These are phyloP conservation scores for Cotoneaster glaucophyllus DNA, from an alignment of 306 rosid species.

Conservation along the genomic window DNA sequence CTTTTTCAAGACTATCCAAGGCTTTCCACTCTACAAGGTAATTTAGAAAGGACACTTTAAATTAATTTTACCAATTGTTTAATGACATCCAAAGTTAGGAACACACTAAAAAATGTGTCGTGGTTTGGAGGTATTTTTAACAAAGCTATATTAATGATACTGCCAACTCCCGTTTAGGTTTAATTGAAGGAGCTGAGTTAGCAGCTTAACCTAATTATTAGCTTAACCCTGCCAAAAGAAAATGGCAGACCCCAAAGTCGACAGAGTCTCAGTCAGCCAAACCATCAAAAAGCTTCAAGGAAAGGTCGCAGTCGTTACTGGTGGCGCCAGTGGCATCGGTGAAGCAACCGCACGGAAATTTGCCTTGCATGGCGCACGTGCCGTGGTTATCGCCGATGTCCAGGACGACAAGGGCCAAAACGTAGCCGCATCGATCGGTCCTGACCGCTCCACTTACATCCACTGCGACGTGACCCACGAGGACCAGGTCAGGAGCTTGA, in stretches of 20 bases:
- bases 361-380: conserved; percentile 29
- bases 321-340: conserved; percentile 64
- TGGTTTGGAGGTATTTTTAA: no score
- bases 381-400: conserved; percentile 50
- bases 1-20: no score
- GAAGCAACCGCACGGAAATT: conserved; percentile 46
- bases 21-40: no score
- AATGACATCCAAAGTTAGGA: no score
- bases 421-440: conserved; percentile 40
- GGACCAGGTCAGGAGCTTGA: conserved; percentile 35
- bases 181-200: no score
- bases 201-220: no score
- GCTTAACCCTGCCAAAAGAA: background rate
- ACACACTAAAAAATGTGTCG: no score
- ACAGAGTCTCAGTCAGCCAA: no score
- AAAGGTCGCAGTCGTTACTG: conserved; percentile 50
- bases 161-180: no score
- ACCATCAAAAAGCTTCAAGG: conserved; percentile 21
- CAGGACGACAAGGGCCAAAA: conserved; percentile 34
- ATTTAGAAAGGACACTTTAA: no score
- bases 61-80: no score
- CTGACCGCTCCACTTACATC: conserved; percentile 26
- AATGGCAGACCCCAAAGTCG: background rate
- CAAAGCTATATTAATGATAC: no score
- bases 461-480: conserved; percentile 53